These are phyloP conservation scores for Dryadomyces quercivorus DNA, from an alignment of 2,329 filamentous ascomycete genomes.

Conservation along the genomic window DNA sequence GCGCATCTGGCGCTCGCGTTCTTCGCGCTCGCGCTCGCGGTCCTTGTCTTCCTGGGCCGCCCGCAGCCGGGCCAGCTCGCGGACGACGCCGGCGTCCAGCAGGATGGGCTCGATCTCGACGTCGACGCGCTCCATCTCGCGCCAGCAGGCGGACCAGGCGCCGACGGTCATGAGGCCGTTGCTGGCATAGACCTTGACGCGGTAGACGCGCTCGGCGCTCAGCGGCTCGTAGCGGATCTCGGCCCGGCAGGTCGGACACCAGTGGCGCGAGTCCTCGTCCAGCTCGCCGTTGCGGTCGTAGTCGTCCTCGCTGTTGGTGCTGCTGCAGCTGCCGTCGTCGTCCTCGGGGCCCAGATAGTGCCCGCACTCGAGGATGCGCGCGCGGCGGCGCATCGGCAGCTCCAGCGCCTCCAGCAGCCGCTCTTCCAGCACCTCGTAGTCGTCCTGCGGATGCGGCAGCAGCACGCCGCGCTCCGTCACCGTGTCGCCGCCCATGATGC, in stretches of 20 bases:
- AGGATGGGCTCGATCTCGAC: conserved; percentile 76
- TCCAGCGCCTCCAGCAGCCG: conserved; percentile 63
- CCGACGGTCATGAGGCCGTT: conserved; percentile 88
- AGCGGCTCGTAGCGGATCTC: conserved; percentile 44
- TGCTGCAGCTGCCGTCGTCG: conserved; percentile 20
- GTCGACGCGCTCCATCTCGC: conserved; percentile 97
- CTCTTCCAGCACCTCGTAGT: conserved; percentile 71
- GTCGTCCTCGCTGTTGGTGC: conserved; percentile 31
- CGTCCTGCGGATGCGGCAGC: conserved; percentile 65
- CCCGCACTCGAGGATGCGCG: conserved; percentile 61
- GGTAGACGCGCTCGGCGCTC: conserved; percentile 48
- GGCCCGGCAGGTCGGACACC: conserved; percentile 43
- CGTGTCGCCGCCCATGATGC: conserved; percentile 52
- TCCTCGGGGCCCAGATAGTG: conserved; percentile 55
- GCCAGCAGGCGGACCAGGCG: conserved; percentile 90
- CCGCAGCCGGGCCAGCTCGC: conserved; percentile 34
- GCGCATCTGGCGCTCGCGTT: too few relatives aligned
- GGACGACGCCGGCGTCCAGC: conserved; percentile 38
- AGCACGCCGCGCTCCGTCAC: conserved; percentile 63
- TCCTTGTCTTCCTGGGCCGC: conserved; percentile 26
- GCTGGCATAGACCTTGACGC: conserved; percentile 82
- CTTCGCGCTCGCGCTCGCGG: too few relatives aligned
- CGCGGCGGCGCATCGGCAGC: conserved; percentile 49
- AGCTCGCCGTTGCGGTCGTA: conserved; percentile 32
- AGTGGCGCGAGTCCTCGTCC: conserved; percentile 33